A percentile compares a stretch with the other conserved stretches of the same genome.
Conservation (phyloP, 106 monocot genomes). For the Chionographis japonica region DNA sequence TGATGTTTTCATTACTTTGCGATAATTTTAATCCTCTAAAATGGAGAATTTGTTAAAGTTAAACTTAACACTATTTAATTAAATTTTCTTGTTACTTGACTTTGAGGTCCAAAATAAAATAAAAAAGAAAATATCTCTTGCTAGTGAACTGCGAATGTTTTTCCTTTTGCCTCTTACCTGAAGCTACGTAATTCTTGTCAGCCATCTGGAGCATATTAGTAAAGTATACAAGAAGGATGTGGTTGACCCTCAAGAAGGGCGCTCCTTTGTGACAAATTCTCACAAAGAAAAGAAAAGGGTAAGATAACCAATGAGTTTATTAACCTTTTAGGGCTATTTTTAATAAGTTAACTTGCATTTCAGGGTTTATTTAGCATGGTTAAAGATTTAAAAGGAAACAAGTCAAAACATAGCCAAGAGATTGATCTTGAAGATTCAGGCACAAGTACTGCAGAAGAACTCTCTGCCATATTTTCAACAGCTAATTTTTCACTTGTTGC, state of each 20-base stretch:
- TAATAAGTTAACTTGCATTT: slow-evolving; percentile 9
- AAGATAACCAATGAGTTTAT: neutral
- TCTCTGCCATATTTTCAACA: slow-evolving; percentile 44
- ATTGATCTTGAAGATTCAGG: slow-evolving; percentile 16
- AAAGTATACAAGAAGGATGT: slow-evolving; percentile 39
- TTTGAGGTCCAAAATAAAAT: neutral
- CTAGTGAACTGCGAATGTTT: neutral
- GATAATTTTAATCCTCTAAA: too few species aligned
- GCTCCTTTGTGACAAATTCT: slow-evolving; percentile 11
- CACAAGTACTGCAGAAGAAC: slow-evolving; percentile 26
- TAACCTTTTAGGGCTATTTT: neutral
- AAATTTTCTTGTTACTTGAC: neutral
- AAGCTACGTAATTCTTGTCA: slow-evolving; percentile 21
- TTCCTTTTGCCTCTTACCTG: neutral
- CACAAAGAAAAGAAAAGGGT: slow-evolving; percentile 84
- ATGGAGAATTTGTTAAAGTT: too few species aligned
- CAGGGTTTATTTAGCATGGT: slow-evolving; percentile 60
- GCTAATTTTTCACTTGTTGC: slow-evolving; percentile 28
- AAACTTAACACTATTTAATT: too few species aligned
- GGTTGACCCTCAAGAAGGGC: slow-evolving; percentile 16
- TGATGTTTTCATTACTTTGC: too few species aligned
- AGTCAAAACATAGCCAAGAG: slow-evolving; percentile 37
- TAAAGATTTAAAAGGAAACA: slow-evolving; percentile 51
- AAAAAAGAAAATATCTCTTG: neutral
- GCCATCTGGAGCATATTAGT: slow-evolving; percentile 45